Conservation (phyloP, 495 filamentous ascomycete species). For the Aspergillus conjunctus region DNA sequence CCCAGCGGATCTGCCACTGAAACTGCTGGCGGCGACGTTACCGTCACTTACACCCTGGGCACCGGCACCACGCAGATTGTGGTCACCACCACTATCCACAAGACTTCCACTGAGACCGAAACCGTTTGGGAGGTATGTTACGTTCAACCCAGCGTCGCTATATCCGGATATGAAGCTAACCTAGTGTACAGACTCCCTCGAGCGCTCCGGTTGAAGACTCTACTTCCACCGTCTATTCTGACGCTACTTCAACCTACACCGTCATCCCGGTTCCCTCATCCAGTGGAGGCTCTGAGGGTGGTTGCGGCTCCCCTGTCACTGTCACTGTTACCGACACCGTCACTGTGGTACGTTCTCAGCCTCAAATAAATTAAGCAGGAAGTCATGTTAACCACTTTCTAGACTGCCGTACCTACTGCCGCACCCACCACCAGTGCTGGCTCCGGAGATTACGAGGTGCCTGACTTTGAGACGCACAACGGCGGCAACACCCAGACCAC, state of each 20-base stretch:
- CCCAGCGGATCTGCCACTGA: constrained; percentile 1
- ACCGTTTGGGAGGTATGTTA: constrained; percentile 45
- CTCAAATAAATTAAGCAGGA: background rate
- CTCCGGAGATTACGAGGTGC: constrained; percentile 19
- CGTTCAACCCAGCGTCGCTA: background rate
- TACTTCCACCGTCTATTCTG: constrained; percentile 30
- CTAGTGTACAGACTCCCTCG: constrained; percentile 11
- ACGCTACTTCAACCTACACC: constrained; percentile 28
- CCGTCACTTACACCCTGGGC: constrained; percentile 62
- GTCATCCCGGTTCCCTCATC: constrained; percentile 33
- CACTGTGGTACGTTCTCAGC: constrained; percentile 43
- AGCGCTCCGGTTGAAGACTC: constrained; percentile 16
- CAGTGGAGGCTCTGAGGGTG: constrained; percentile 14
- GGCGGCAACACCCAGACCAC: constrained; percentile 20
- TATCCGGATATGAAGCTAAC: constrained; percentile 17
- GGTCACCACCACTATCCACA: constrained; percentile 58
- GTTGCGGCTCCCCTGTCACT: constrained; percentile 38
- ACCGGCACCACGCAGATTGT: constrained; percentile 55
- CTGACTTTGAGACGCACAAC: constrained; percentile 16
- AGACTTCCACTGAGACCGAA: constrained; percentile 43
- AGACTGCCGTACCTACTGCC: constrained; percentile 24
- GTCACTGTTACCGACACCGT: constrained; percentile 42
- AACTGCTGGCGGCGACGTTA: constrained; percentile 39
- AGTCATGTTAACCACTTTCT: constrained; percentile 4
- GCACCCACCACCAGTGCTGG: constrained; percentile 10